A percentile compares a stretch with the other conserved stretches of the same genome.
phyloP scores from a whole-genome alignment of 768 basidiomycete genomes.

The Hebeloma cylindrosporum region DNA sequence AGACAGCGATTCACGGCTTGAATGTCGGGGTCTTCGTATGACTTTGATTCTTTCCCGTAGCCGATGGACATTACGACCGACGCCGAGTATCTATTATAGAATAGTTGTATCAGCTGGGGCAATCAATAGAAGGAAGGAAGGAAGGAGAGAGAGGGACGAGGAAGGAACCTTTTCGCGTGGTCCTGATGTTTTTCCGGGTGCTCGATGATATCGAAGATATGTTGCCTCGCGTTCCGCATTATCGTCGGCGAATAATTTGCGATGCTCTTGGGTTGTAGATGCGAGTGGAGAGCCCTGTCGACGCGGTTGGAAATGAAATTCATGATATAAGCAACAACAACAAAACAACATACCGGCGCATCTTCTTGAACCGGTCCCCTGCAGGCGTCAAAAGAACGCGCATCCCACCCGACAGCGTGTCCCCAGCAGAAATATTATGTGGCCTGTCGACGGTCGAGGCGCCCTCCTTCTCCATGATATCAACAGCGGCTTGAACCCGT shows the following conservation, averaged over 20 bases:
- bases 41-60: slow-evolving; percentile 44
- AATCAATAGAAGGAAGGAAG: slow-evolving; percentile 1
- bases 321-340: background rate
- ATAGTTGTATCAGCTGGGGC: background rate
- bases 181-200: slow-evolving; percentile 49
- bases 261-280: slow-evolving; percentile 54
- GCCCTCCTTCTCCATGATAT: slow-evolving; percentile 70
- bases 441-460: slow-evolving; percentile 56
- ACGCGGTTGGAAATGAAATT: background rate
- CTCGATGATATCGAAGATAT: slow-evolving; percentile 44
- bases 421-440: slow-evolving; percentile 54
- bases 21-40: slow-evolving; percentile 47
- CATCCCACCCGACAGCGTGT: slow-evolving; percentile 59
- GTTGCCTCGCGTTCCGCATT: slow-evolving; percentile 42
- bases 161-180: slow-evolving; percentile 46
- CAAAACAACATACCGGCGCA: slow-evolving; percentile 45
- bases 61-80: slow-evolving; percentile 52
- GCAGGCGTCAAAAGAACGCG: slow-evolving; percentile 54
- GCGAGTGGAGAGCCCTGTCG: slow-evolving; percentile 54
- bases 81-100: slow-evolving; percentile 42
- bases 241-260: slow-evolving; percentile 50
- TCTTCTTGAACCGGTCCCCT: slow-evolving; percentile 60
- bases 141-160: background rate
- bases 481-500: slow-evolving; percentile 54
- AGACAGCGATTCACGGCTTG: slow-evolving; percentile 46